Base-by-base conservation (phyloP, 257 asterid genomes). In the Solanum chiquidenum region DNA sequence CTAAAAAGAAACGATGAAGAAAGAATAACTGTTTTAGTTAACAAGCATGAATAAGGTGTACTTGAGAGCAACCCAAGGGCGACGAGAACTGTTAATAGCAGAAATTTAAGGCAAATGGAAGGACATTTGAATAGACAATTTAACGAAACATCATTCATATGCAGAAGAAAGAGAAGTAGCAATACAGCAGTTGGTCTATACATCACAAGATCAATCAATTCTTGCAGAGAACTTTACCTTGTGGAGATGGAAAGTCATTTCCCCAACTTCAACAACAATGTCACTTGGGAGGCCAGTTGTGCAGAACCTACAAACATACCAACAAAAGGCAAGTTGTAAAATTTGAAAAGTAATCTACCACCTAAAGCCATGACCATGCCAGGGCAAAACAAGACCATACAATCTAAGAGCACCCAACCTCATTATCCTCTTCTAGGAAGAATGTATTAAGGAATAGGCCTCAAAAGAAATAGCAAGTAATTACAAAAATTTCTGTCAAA, bases 201-300 rank as follows among this genome's bases (percentile, higher is more conserved):
- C 68, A 8, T 33, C 66, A 40, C 12, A 4, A 68, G 83, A 16
- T 25, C 37, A 83, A 27, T 40, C 52, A 23, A 84, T 13, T 64
- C 10, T 66, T 34, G 87, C 37, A 20, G 37, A 55, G 12, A 33
- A 58, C 23, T 34, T 86, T 92, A 97, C 99, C 98, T 95, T 97
- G 94, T 97, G 99, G 83, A 97, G 98, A 91, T 95, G 98, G 91
- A 97, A 97, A n/a, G 99, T 92, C 98, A 95, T 95, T 88, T 95
- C 98, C 88, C 92, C 99, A 92, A 97, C 98, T 92, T 95, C 97
- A 27, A 97, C 98, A 86, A 94, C 91, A 16, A 97, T 90, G 92
- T 97, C 99, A 86, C 98, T 97, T 31, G 99, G 99, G 83, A 97
- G 98, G 86, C 99, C 99, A 68, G 96, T 93, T 7, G 98, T 93